A percentile compares a stretch with the other conserved stretches of the same genome.
These are phyloP conservation scores for Ophiostoma himal-ulmi DNA, from an alignment of 2,329 filamentous ascomycete species.

Conservation along the genomic window DNA sequence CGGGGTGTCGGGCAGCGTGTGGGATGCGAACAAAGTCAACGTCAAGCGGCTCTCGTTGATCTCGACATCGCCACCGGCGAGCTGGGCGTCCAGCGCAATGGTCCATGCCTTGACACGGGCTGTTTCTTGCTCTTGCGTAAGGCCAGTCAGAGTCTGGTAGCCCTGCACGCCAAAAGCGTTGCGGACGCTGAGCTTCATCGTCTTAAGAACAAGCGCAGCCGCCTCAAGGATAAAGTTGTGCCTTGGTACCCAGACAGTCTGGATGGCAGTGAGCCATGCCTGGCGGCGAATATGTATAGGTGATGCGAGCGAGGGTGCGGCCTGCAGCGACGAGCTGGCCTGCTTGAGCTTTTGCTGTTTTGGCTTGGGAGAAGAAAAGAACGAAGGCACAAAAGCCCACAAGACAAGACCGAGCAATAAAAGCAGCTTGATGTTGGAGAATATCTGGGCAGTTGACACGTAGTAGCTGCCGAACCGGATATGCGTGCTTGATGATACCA, in stretches of 20 bases:
- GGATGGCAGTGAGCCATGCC: constrained; percentile 88
- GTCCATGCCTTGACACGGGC: constrained; percentile 88
- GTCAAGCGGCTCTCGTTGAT: constrained; percentile 82
- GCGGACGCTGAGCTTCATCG: constrained; percentile 71
- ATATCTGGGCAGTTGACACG: constrained; percentile 39
- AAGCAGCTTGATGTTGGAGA: constrained; percentile 49
- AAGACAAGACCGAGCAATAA: constrained; percentile 49
- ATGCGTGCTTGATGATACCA: constrained; percentile 38
- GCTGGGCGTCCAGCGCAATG: constrained; percentile 86
- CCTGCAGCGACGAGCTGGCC: constrained; percentile 34
- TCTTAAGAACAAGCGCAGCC: constrained; percentile 72
- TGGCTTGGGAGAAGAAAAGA: constrained; percentile 51
- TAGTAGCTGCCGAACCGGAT: constrained; percentile 53
- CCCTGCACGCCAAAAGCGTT: constrained; percentile 70
- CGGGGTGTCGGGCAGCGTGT: constrained; percentile 78
- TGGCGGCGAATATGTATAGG: constrained; percentile 79
- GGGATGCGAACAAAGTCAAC: constrained; percentile 79
- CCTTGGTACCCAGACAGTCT: constrained; percentile 84
- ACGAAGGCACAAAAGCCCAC: constrained; percentile 50
- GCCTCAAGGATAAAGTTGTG: constrained; percentile 84
- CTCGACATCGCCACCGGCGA: constrained; percentile 83
- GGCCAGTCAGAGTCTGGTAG: constrained; percentile 73
- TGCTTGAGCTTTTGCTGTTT: constrained; percentile 40
- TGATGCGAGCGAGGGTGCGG: constrained; percentile 67
- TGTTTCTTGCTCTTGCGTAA: constrained; percentile 76